Evolutionary conservation across 1,139 yeast species (phyloP), one percentile per base, ranked within the genome.

Genomic region (Candida gigantensis): DNA sequence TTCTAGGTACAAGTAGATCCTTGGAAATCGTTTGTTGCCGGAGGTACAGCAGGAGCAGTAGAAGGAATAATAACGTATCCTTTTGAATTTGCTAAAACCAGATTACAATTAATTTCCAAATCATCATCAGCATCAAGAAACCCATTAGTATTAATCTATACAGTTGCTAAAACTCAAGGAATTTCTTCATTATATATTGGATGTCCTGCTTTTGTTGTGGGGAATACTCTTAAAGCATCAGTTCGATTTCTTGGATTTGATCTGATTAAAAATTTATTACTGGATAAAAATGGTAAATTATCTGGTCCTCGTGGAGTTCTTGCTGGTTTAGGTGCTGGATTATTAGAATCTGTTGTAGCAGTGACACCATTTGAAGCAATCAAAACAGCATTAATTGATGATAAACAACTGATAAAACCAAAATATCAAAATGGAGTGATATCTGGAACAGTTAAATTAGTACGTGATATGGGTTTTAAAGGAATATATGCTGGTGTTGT

Each of bases 321-420:
- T 32, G 98, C 98, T 1, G 98, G 98, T 8, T 69, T 92, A 30
- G 97, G 97, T 29, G 98, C 98, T 2, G 98, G 98, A 24, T 75
- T 90, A 37, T 66, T 92, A 43, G 98, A 92, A 58, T 84, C 95
- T 39, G 84, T 89, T 20, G 72, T 89, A 29, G 98, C 97, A 0
- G 96, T 92, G 31, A 92, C 98, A 1, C 98, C 98, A 4, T 89
- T 90, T 43, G 98, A 92, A 62, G 95, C 97, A 25, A 87, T 92
- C 60, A 92, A 92, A 58, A 92, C 97, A 1, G 97, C 94, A 0
- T 74, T 89, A 62, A 92, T 92, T 49, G 98, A 92, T 62, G 98
- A 90, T 58, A 86, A 82, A 50, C 95, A 84, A 60, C 55, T 83
- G 5, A 67, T 78, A 2, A 72, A 70, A 34, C 97, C 97, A 32